A percentile compares a stretch with the other conserved stretches of the same genome.
Evolutionary conservation across 345 rosid genomes (phyloP).

Genomic region (Eucalyptus sp.): DNA sequence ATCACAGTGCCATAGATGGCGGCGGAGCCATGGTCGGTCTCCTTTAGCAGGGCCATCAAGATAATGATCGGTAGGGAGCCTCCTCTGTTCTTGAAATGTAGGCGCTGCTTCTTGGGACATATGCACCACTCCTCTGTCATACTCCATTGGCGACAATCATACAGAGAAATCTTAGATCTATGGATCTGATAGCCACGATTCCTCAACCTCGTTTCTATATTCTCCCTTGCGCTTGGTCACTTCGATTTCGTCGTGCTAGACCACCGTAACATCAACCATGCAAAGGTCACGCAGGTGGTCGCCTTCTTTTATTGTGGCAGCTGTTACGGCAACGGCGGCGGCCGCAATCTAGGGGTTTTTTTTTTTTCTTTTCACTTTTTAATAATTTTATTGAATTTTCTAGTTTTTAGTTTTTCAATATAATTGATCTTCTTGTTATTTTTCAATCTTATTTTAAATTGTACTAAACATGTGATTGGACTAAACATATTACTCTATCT

Average conservation of each 20-base stretch:
- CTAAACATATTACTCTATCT: neutral
- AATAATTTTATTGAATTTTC: neutral
- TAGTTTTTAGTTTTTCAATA: neutral
- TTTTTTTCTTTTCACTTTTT: no score
- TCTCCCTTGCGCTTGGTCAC: neutral
- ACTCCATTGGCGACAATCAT: rapidly evolving
- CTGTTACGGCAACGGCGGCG: neutral
- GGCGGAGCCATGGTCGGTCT: neutral
- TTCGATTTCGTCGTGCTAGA: neutral
- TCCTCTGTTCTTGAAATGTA: neutral
- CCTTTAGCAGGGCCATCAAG: neutral
- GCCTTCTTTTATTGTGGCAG: neutral
- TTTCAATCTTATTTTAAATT: neutral
- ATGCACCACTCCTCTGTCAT: neutral
- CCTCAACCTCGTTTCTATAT: neutral
- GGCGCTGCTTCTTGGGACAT: neutral
- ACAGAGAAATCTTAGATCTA: neutral
- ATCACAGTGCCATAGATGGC: neutral
- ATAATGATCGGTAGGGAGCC: neutral
- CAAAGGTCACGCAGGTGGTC: neutral
- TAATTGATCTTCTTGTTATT: neutral
- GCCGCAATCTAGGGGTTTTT: neutral
- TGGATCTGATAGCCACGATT: neutral
- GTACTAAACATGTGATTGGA: neutral
- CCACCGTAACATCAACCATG: neutral